Conservation (phyloP, 257 asterid genomes). For the Apocynum venetum region DNA sequence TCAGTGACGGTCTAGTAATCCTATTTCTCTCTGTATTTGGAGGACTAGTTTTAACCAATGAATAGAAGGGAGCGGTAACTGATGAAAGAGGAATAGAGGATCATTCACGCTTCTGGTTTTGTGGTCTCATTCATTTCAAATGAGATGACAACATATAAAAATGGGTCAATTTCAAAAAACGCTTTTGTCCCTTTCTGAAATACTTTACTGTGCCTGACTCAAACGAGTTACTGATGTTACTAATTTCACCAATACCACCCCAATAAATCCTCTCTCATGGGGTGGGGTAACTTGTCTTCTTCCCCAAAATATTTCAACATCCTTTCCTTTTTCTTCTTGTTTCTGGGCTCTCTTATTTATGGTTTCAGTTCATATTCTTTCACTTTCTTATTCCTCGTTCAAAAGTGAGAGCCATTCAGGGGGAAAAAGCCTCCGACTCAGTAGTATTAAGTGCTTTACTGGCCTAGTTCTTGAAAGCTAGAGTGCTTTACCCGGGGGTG, state of each 20-base stretch:
- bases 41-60: not conserved
- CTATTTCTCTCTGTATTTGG: not conserved
- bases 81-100: not conserved
- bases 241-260: conserved; percentile 17
- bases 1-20: too few relatives aligned
- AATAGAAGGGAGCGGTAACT: not conserved
- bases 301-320: conserved; percentile 5
- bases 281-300: not conserved
- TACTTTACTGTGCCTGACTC: conserved; percentile 12
- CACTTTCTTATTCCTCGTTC: not conserved
- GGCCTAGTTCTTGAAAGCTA: not conserved
- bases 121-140: conserved; percentile 20
- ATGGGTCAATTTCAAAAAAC: conserved; percentile 4
- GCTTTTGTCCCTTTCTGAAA: not conserved
- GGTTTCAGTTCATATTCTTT: conserved; percentile 12
- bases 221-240: not conserved
- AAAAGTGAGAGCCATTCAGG: not conserved
- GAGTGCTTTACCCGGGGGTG: conserved; percentile 2
- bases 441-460: not conserved
- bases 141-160: conserved; percentile 4
- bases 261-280: too few relatives aligned
- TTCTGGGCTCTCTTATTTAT: conserved; percentile 1
- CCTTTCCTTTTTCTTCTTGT: not conserved
- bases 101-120: not conserved
- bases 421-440: not conserved